These are phyloP conservation scores for Alternaria sp. DNA, from an alignment of 2,329 filamentous ascomycete genomes.

Conservation along the genomic window DNA sequence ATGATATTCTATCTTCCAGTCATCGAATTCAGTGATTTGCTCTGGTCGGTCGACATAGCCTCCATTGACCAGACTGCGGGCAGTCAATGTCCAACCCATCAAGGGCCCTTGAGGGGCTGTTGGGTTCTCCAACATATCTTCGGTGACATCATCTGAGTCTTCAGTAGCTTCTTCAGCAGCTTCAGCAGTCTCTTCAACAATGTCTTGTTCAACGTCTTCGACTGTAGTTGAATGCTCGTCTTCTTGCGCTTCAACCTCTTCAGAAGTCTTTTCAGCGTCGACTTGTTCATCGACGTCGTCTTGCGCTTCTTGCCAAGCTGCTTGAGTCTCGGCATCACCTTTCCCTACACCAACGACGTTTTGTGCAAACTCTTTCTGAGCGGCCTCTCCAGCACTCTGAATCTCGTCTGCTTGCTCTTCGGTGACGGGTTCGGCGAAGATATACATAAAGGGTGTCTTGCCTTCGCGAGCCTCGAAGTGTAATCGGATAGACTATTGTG, in stretches of 20 bases:
- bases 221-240: neutral
- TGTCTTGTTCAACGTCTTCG: neutral
- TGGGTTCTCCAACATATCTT: neutral
- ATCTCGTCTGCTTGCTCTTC: conserved; percentile 75
- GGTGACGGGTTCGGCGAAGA: conserved; percentile 87
- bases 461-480: conserved; percentile 79
- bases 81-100: conserved; percentile 75
- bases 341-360: conserved; percentile 60
- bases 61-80: conserved; percentile 77
- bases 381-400: conserved; percentile 72
- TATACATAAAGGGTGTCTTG: conserved; percentile 77
- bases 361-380: conserved; percentile 74
- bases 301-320: conserved; percentile 45
- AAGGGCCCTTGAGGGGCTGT: conserved; percentile 50
- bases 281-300: conserved; percentile 45
- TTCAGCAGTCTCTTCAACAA: neutral
- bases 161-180: conserved; percentile 2
- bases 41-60: conserved; percentile 68
- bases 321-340: conserved; percentile 40
- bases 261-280: conserved; percentile 36
- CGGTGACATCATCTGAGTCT: neutral
- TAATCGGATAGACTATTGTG: conserved; percentile 71
- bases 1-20: conserved; percentile 82
- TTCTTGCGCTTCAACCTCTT: conserved; percentile 6
- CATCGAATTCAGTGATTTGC: conserved; percentile 55